phyloP scores from a whole-genome alignment of 2,329 filamentous ascomycete genomes.

The Nothophaeocryptopus gaeumannii region DNA sequence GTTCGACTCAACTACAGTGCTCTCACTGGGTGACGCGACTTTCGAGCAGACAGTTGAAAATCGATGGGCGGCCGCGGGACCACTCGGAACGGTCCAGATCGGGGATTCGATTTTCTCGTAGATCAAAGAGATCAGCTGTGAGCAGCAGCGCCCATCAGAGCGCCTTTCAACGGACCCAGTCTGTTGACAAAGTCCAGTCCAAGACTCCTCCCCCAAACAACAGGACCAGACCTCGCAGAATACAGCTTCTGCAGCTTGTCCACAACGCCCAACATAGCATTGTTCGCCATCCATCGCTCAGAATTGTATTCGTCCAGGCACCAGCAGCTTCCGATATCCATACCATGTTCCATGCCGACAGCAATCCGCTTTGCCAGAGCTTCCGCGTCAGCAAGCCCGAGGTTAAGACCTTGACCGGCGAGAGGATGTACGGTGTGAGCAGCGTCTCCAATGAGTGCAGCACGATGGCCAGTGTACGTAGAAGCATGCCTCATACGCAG shows the following conservation, averaged over 20 bases:
- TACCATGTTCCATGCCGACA: slow-evolving; percentile 74
- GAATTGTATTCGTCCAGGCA: slow-evolving; percentile 77
- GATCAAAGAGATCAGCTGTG: neutral
- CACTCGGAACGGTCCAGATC: too few species aligned
- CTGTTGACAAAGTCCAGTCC: slow-evolving; percentile 75
- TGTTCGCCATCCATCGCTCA: slow-evolving; percentile 80
- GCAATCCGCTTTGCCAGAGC: slow-evolving; percentile 72
- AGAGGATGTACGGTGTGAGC: slow-evolving; percentile 94
- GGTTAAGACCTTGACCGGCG: slow-evolving; percentile 90
- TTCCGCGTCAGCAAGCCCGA: slow-evolving; percentile 84
- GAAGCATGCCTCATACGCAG: slow-evolving; percentile 90
- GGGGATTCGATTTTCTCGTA: neutral
- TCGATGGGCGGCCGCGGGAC: too few species aligned
- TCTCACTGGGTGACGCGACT: too few species aligned
- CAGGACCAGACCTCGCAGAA: slow-evolving; percentile 71
- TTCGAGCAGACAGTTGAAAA: too few species aligned
- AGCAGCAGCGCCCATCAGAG: slow-evolving; percentile 72
- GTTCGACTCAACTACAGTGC: too few species aligned
- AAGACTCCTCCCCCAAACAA: slow-evolving; percentile 75
- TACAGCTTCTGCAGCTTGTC: slow-evolving; percentile 95
- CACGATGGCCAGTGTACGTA: slow-evolving; percentile 83
- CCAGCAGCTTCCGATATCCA: slow-evolving; percentile 78
- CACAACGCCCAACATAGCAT: slow-evolving; percentile 69
- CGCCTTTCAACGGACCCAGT: slow-evolving; percentile 71
- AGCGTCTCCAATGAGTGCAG: slow-evolving; percentile 89